Evolutionary conservation across 148 eudicot species (phyloP), one percentile per base, ranked within the genome.

Genomic region (Chenopodium berlandieri): DNA sequence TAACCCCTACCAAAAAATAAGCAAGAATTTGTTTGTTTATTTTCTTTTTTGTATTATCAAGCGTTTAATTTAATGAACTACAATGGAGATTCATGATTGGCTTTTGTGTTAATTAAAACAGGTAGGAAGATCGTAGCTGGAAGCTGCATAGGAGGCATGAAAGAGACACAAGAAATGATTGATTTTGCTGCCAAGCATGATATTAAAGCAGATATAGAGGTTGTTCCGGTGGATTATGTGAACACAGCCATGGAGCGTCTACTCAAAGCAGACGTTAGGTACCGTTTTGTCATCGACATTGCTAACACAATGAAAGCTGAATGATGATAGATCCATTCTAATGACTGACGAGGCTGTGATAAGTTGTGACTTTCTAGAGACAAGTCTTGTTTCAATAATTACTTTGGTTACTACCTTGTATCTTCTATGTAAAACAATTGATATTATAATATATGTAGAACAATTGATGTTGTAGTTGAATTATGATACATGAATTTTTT

Each of bases 161-260:
- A 82, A 80, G 89, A 87, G 71, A 87, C 85, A n/a, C 89, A 87
- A 63, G 89, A 87, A 34, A 87, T 84, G 87, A 76, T 87, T 5
- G 87, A 87, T 76, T 87, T 87, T 64, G 87, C 89, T 1, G 87
- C 86, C 9, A 87, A 85, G 62, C 84, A 87, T 19, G 75, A 71
- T 54, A 78, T 85, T 9, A 77, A 48, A 77, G 54, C 87, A 0
- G 87, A 87, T 60, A 84, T 87, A 50, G 89, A 87, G 68, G 84
- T 87, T 7, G 68, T 87, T 37, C 83, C 89, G 1, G 75, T 85
- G 32, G 87, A 87, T 31, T 82, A 87, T 62, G 84, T 87, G 56
- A 87, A 87, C 82, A 82, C 85, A 0, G 87, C 89, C 25, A 47
- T 87, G 87, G 87, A 85, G 58, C 83, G 89, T 25, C 23, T 87